phyloP scores from a whole-genome alignment of 352 stramenopile species.

The Phytophthora podocarpi region DNA sequence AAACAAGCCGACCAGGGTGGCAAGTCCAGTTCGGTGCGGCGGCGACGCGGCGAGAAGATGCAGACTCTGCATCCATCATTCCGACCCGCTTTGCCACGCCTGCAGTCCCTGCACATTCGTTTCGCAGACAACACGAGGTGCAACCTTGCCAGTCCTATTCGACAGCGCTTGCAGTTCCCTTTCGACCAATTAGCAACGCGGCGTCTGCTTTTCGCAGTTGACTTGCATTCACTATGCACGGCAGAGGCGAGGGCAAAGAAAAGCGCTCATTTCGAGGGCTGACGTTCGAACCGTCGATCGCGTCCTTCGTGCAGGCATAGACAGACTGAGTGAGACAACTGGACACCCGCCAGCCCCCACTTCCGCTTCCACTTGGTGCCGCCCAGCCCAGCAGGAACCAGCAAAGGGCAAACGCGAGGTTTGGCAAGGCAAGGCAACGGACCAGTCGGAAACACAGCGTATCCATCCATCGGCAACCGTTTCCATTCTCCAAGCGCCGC shows the following conservation, averaged over 20 bases:
- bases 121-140: not conserved
- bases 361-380: slow-evolving; percentile 12
- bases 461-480: no score
- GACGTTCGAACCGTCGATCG: no score
- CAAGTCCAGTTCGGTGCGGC: not conserved
- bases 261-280: slow-evolving; percentile 17
- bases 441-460: no score
- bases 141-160: no score
- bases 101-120: no score
- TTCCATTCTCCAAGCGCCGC: slow-evolving; percentile 8
- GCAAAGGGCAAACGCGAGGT: no score
- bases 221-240: slow-evolving; percentile 18
- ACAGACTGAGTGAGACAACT: slow-evolving; percentile 18
- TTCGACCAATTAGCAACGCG: slow-evolving; percentile 7
- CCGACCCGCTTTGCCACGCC: no score
- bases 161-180: no score
- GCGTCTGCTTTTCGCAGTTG: not conserved
- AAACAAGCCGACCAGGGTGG: slow-evolving; percentile 4
- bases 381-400: not conserved
- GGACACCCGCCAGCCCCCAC: slow-evolving; percentile 11
- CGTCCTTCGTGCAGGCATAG: slow-evolving; percentile 3
- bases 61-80: slow-evolving; percentile 22
- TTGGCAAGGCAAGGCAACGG: no score
- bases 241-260: slow-evolving; percentile 17
- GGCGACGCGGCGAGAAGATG: no score